phyloP scores from a whole-genome alignment of 768 basidiomycete species.

The Trametes elegans region DNA sequence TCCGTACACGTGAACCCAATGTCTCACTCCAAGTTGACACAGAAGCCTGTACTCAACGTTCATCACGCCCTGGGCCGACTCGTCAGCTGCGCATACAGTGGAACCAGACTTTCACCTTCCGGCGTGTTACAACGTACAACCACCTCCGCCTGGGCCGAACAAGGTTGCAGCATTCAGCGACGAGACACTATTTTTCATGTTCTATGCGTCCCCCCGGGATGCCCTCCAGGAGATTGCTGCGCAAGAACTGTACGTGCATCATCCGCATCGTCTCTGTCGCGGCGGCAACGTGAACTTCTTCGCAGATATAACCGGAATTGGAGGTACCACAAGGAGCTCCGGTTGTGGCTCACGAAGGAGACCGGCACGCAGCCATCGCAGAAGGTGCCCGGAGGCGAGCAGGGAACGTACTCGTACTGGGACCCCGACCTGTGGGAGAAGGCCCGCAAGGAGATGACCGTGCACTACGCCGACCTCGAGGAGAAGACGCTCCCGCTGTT shows the following conservation, averaged over 20 bases:
- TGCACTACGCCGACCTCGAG: constrained; percentile 71
- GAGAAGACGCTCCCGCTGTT: constrained; percentile 70
- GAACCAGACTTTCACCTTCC: constrained; percentile 94
- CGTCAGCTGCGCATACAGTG: constrained; percentile 77
- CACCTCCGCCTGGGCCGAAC: constrained; percentile 76
- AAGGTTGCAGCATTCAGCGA: constrained; percentile 89
- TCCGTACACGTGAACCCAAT: neutral
- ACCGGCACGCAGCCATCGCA: constrained; percentile 71
- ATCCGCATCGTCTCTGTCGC: constrained; percentile 13
- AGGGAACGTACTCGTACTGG: constrained; percentile 90
- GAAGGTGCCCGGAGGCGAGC: constrained; percentile 79
- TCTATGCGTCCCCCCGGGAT: constrained; percentile 92
- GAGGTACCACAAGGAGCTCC: constrained; percentile 93
- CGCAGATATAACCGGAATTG: constrained; percentile 89
- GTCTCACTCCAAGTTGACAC: constrained; percentile 12
- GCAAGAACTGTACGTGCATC: constrained; percentile 81
- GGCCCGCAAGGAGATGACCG: constrained; percentile 75
- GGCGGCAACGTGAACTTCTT: constrained; percentile 3
- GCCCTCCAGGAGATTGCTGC: constrained; percentile 92
- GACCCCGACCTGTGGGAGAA: constrained; percentile 78
- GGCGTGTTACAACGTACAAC: constrained; percentile 88
- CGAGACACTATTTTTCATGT: constrained; percentile 97
- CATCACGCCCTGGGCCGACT: constrained; percentile 95
- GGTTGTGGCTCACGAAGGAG: constrained; percentile 86
- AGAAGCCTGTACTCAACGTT: constrained; percentile 90